Evolutionary conservation across 2,329 filamentous ascomycete genomes (phyloP), one percentile per base, ranked within the genome.

Genomic region (Teratosphaeria destructans): DNA sequence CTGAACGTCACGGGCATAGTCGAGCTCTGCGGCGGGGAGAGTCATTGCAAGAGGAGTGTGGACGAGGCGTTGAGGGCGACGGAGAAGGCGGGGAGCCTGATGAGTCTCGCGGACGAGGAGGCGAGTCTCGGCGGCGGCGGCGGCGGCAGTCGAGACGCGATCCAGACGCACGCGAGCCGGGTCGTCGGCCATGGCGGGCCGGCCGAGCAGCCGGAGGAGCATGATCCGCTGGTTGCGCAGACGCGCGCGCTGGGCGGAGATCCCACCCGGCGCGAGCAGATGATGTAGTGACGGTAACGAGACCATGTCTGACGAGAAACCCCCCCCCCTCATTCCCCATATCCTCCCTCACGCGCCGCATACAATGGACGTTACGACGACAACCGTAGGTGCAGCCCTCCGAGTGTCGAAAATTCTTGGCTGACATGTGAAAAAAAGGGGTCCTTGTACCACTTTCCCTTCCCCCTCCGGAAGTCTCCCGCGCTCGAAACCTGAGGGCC

Each of bases 1-100:
- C 89, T 96, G 76, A 79, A 85, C 58, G 80, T 82, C 58, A 91
- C 88, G 66, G 93, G 94, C 3, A 96, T 99, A 65, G 83, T 96
- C 1, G 89, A 90, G 1, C 79, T 88, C 57, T 89, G 87, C 60
- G 93, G 93, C 2, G 93, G 92, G 0, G 79, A 83, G 69, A 73
- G 79, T 4, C 86, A 94, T 67, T 96, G 96, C 73, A 88, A 95
- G 8, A 80, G 82, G 27, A 87, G 89, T 65, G 91, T 97, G 1
- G 85, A 91, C 57, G 89, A 95, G 71, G 94, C 94, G 1, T 74
- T 99, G 66, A 82, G 86, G 57, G 54, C 35, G 6, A 29, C 35
- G 23, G 23, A 35, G 5, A 43, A 56, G 54, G 32, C 43, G 35
- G 23, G 27, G 32, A 56, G 23, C n/a, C 8, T 26, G 35, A 6